A percentile compares a stretch with the other conserved stretches of the same genome.
phyloP scores from a whole-genome alignment of 768 basidiomycete species.

The Hygrocybe coccinea region DNA sequence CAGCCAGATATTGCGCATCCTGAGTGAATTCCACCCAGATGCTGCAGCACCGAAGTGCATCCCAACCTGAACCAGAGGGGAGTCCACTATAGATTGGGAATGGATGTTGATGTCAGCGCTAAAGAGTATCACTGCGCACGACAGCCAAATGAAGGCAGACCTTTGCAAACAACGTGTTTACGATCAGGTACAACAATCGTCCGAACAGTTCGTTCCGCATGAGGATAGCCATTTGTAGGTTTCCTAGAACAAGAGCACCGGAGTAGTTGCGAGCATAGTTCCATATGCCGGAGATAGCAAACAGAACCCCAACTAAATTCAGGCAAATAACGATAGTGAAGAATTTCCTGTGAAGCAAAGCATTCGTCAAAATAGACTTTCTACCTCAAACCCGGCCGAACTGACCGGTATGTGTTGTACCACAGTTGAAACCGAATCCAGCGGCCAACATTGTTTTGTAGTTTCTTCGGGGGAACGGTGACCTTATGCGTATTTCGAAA shows the following conservation, averaged over 20 bases:
- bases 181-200: slow-evolving; percentile 63
- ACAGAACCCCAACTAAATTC: slow-evolving; percentile 55
- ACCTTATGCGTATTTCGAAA: background rate
- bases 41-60: slow-evolving; percentile 64
- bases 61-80: slow-evolving; percentile 56
- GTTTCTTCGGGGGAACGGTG: background rate
- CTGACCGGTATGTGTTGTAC: slow-evolving; percentile 76
- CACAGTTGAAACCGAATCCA: slow-evolving; percentile 57
- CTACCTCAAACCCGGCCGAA: background rate
- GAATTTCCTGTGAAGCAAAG: slow-evolving; percentile 52
- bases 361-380: background rate
- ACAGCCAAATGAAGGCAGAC: slow-evolving; percentile 31
- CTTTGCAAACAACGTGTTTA: slow-evolving; percentile 78
- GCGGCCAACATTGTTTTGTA: background rate
- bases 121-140: too few species aligned
- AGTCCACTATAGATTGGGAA: slow-evolving; percentile 38
- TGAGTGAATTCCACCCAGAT: slow-evolving; percentile 76
- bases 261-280: slow-evolving; percentile 61
- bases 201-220: slow-evolving; percentile 82
- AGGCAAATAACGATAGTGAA: slow-evolving; percentile 57
- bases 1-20: slow-evolving; percentile 70
- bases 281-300: slow-evolving; percentile 63
- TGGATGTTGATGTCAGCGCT: too few species aligned
- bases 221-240: slow-evolving; percentile 65
- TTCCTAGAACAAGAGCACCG: slow-evolving; percentile 70